Evolutionary conservation across 257 asterid genomes (phyloP).

Genomic region (Solanum dulcamara): DNA sequence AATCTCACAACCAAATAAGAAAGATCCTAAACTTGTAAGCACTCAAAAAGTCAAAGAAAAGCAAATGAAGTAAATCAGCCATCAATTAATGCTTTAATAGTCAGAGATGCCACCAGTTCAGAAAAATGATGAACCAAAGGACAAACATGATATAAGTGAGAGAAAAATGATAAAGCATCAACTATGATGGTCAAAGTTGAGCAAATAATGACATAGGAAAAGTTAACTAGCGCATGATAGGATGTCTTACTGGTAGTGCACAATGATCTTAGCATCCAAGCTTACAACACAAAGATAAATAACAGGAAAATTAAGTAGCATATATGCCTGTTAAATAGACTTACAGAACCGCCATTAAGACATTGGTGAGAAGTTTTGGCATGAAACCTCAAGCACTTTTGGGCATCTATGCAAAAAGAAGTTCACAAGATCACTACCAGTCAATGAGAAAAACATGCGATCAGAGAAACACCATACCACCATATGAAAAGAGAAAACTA

Average conservation of each 20-base stretch:
- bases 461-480: neutral
- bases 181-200: neutral
- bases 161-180: neutral
- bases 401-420: neutral
- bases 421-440: neutral
- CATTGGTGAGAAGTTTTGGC: neutral
- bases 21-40: neutral
- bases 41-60: neutral
- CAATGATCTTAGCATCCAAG: neutral
- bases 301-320: neutral
- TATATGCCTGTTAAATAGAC: neutral
- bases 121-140: neutral
- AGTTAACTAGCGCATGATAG: neutral
- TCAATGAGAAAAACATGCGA: neutral
- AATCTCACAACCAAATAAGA: neutral
- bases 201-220: neutral
- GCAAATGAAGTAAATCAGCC: neutral
- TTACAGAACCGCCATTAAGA: neutral
- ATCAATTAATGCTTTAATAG: neutral
- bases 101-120: neutral
- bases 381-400: neutral
- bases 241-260: neutral
- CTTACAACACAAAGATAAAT: neutral
- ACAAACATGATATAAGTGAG: neutral
- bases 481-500: neutral